A percentile compares a stretch with the other conserved stretches of the same genome.
These are phyloP conservation scores for Cladosporium austrohemisphaericum DNA, from an alignment of 2,329 filamentous ascomycete genomes.

Conservation along the genomic window DNA sequence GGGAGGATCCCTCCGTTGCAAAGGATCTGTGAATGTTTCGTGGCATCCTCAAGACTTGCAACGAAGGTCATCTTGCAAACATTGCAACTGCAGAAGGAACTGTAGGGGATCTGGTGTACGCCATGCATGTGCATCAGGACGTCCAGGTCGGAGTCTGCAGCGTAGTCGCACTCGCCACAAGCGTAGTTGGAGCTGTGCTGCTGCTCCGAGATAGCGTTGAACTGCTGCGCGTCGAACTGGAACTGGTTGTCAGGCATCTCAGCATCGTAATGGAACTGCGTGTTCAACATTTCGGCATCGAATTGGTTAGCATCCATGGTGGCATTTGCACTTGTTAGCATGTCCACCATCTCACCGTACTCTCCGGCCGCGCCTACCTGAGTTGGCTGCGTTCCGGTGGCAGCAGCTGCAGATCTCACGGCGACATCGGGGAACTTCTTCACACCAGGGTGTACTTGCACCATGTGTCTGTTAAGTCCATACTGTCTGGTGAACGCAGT, in stretches of 20 bases:
- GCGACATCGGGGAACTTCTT: neutral
- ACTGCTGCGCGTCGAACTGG: neutral
- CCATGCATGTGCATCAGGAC: slow-evolving; percentile 11
- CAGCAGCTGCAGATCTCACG: neutral
- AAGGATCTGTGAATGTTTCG: neutral
- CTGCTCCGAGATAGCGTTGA: neutral
- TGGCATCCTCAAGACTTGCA: neutral
- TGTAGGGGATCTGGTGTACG: neutral
- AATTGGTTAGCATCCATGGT: neutral
- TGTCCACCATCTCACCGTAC: neutral
- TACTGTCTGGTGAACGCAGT: slow-evolving; percentile 5
- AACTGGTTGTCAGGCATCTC: neutral
- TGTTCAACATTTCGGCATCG: no score
- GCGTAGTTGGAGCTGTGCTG: neutral
- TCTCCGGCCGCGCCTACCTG: neutral
- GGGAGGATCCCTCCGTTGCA: neutral
- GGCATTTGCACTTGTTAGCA: neutral
- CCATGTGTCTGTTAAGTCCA: slow-evolving; percentile 6
- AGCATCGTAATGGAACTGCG: neutral
- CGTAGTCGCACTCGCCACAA: neutral
- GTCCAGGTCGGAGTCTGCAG: neutral
- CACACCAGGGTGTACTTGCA: slow-evolving; percentile 4
- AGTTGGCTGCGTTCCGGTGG: no score
- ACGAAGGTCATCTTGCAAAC: neutral
- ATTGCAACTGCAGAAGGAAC: slow-evolving; percentile 5